A percentile compares a stretch with the other conserved stretches of the same genome.
Evolutionary conservation across 2,329 filamentous ascomycete genomes (phyloP).

Genomic region (Neobulgaria alba): DNA sequence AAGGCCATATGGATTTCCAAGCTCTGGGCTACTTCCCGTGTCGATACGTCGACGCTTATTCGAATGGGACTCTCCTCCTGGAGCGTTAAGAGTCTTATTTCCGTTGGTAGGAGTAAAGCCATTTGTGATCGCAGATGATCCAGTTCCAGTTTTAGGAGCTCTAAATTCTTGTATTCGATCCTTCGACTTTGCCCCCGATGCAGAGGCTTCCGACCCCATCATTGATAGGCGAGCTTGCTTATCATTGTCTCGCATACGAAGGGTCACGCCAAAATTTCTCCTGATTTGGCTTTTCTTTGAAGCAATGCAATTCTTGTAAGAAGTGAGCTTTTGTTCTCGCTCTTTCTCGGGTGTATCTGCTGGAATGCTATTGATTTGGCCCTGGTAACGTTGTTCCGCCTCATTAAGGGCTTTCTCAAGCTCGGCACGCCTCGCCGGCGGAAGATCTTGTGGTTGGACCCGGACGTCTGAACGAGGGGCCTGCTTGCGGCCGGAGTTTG

Average conservation of each 20-base stretch:
- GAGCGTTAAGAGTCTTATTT: too few relatives aligned
- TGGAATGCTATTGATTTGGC: constrained; percentile 7
- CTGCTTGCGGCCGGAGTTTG: constrained; percentile 1
- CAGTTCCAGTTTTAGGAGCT: too few relatives aligned
- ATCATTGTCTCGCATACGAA: constrained; percentile 23
- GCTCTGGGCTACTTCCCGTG: too few relatives aligned
- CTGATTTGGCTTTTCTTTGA: constrained; percentile 24
- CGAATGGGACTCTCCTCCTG: too few relatives aligned
- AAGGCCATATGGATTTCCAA: too few relatives aligned
- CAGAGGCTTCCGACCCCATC: too few relatives aligned
- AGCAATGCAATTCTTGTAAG: constrained; percentile 21
- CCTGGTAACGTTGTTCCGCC: constrained; percentile 12
- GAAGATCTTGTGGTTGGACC: constrained; percentile 18
- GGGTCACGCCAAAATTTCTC: constrained; percentile 20
- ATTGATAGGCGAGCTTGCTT: constrained; percentile 17
- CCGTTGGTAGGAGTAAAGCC: too few relatives aligned
- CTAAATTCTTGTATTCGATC: too few relatives aligned
- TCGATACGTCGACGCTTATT: too few relatives aligned
- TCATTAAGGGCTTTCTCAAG: constrained; percentile 17
- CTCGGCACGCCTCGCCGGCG: constrained; percentile 12
- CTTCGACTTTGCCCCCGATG: too few relatives aligned
- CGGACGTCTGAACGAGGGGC: constrained; percentile 5
- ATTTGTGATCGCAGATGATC: too few relatives aligned
- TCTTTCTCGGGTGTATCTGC: constrained; percentile 4
- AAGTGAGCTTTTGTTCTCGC: constrained; percentile 9